Evolutionary conservation across 2,329 filamentous ascomycete genomes (phyloP).

Genomic region (Diaporthe velutina): DNA sequence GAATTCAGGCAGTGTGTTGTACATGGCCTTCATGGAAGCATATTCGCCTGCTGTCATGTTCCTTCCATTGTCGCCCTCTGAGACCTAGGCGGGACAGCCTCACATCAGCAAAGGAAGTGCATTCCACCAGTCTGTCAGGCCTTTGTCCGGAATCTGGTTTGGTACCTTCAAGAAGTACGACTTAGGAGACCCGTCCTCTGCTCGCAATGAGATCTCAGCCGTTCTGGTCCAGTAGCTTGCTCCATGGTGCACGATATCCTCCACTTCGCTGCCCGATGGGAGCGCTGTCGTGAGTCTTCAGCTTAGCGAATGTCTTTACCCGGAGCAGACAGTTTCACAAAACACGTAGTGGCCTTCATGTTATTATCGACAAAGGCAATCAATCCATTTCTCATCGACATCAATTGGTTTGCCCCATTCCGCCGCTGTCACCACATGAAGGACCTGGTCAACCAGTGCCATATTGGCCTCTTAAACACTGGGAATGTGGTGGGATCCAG

Average conservation of each 20-base stretch:
- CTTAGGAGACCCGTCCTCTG: not conserved
- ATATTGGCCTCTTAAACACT: not conserved
- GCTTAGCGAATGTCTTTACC: not conserved
- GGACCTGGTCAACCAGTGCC: slow-evolving; percentile 15
- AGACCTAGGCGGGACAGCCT: slow-evolving; percentile 29
- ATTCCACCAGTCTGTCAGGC: not conserved
- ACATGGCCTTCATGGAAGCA: not conserved
- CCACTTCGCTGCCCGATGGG: slow-evolving; percentile 1
- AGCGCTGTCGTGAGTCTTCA: not conserved
- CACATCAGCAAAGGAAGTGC: not conserved
- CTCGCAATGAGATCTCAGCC: slow-evolving; percentile 2
- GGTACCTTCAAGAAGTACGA: slow-evolving; percentile 19
- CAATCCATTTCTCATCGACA: slow-evolving; percentile 13
- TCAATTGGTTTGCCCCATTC: slow-evolving; percentile 15
- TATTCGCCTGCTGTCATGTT: not conserved
- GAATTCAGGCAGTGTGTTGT: not conserved
- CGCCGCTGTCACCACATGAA: slow-evolving; percentile 18
- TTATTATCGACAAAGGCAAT: slow-evolving; percentile 8
- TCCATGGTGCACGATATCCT: not conserved
- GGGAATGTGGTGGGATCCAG: not conserved
- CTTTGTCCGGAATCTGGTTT: no score
- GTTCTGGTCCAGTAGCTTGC: slow-evolving; percentile 23
- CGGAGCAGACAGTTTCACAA: not conserved
- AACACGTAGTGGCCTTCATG: not conserved
- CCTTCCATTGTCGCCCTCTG: not conserved